Base-by-base conservation (phyloP, 345 rosid species). In the Linum usitatissimum region DNA sequence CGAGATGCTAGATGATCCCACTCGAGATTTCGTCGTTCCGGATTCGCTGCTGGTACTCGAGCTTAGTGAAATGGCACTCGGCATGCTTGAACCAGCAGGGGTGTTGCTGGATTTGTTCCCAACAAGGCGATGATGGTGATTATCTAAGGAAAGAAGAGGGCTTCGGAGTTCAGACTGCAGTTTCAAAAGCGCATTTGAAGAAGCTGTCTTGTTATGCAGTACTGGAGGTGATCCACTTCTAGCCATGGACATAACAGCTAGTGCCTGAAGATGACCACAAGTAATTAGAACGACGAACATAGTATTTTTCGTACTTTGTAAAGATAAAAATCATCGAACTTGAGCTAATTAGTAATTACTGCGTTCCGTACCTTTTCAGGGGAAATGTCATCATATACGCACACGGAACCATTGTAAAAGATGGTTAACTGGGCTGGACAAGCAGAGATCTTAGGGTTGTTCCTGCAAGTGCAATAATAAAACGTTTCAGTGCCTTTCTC, bases 211-310 rank as follows among this genome's bases (percentile, higher is more conserved):
- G 38, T 63, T 71, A 30, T 77, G 64, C 49, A 77, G 1, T 23
- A 23, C 30, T 13, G 68, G 53, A 34, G 79, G 54, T 62, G 80
- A 61, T 9, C 87, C 81, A 55, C 76, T 87, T 19, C 83, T 82
- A 6, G 97, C 99, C 78, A 83, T 76, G 56, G 72, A 68, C 96
- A 94, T 86, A 72, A 93, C 87, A 63, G 96, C 87, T 69, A 78
- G 92, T 61, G 95, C 99, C 99, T 93, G 81, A 2, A 70, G 23
- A 57, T 9, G 66, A 74, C 2, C 0, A 10, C 51, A 45, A 45
- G 51, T 10, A 5, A 45, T 45, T 45, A 45, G 51, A 45, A 45
- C 51, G 12, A 45, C 0, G 51, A 45, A 45, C 51, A 45, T 45
- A 9, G 13, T 9, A 7, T 45, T 45, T 14, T 14, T 9, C 51